These are phyloP conservation scores for Cinchona pubescens DNA, from an alignment of 257 asterid genomes.

Conservation along the genomic window DNA sequence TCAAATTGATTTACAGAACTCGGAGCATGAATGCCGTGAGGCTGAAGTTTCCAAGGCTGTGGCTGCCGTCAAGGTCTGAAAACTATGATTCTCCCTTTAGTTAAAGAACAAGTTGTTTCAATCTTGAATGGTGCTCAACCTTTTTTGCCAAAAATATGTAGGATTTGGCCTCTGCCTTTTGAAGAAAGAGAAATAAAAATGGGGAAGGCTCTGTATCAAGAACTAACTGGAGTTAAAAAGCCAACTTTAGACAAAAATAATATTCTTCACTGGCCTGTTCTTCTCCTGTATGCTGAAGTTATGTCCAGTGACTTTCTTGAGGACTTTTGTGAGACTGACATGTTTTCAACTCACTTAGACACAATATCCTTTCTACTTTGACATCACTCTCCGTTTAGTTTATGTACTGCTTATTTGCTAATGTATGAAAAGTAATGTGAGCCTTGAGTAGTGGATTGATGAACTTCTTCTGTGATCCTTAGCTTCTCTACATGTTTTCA, in stretches of 20 bases:
- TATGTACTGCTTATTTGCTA: neutral
- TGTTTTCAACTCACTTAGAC: too few species aligned
- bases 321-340: constrained; percentile 85
- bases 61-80: constrained; percentile 57
- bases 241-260: too few species aligned
- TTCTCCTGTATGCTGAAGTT: constrained; percentile 79
- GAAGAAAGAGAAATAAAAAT: constrained; percentile 62
- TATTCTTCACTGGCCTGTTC: too few species aligned
- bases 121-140: constrained; percentile 17
- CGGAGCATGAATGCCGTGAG: constrained; percentile 47
- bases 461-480: too few species aligned
- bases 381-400: constrained; percentile 4
- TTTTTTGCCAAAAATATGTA: too few species aligned
- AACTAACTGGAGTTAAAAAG: constrained; percentile 78
- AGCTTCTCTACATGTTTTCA: too few species aligned
- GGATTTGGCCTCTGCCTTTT: constrained; percentile 67
- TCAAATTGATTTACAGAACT: constrained; percentile 47
- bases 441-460: too few species aligned
- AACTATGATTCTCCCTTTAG: constrained; percentile 17
- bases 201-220: constrained; percentile 83
- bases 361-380: constrained; percentile 64
- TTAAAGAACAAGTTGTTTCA: neutral
- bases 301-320: constrained; percentile 93
- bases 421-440: neutral
- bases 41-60: constrained; percentile 60